Conservation (phyloP, 2,329 filamentous ascomycete species). For the Ceratocystis colombiana region DNA sequence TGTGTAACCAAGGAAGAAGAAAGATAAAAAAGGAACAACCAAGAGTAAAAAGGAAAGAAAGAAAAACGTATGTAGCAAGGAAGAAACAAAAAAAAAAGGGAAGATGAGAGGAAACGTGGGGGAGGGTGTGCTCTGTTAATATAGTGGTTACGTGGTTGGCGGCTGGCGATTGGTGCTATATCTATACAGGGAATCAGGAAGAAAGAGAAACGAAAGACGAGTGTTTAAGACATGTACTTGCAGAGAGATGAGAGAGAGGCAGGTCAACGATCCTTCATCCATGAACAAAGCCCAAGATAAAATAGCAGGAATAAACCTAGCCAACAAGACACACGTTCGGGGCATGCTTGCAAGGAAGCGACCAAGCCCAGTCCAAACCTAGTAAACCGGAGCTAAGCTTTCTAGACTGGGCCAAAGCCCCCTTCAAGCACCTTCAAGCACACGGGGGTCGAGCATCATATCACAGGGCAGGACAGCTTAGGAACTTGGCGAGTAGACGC, state of each 20-base stretch:
- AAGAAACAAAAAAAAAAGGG: neutral
- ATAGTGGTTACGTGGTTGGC: conserved; percentile 7
- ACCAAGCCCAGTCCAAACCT: neutral
- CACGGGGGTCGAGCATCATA: too few relatives aligned
- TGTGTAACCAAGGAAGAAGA: conserved; percentile 4
- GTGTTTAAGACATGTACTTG: neutral
- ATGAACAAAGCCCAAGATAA: neutral
- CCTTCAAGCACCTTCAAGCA: too few relatives aligned
- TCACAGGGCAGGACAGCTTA: too few relatives aligned
- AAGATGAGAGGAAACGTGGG: neutral
- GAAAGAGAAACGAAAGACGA: conserved; percentile 5
- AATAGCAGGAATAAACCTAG: conserved; percentile 4
- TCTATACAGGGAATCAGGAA: neutral
- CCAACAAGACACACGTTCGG: too few relatives aligned
- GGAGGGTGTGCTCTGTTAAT: conserved; percentile 9
- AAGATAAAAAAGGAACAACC: neutral
- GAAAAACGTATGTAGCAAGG: neutral
- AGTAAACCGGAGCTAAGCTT: too few relatives aligned
- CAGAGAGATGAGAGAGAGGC: too few relatives aligned
- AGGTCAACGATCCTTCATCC: neutral
- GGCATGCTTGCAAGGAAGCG: neutral
- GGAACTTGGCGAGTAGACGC: too few relatives aligned
- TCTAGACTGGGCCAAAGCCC: too few relatives aligned
- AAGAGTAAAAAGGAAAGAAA: neutral
- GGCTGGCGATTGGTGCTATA: neutral